Percentiles rank a stretch among this genome's conserved stretches.
Evolutionary conservation across 2,329 filamentous ascomycete species (phyloP).

Genomic region (Trichoderma polysporum): DNA sequence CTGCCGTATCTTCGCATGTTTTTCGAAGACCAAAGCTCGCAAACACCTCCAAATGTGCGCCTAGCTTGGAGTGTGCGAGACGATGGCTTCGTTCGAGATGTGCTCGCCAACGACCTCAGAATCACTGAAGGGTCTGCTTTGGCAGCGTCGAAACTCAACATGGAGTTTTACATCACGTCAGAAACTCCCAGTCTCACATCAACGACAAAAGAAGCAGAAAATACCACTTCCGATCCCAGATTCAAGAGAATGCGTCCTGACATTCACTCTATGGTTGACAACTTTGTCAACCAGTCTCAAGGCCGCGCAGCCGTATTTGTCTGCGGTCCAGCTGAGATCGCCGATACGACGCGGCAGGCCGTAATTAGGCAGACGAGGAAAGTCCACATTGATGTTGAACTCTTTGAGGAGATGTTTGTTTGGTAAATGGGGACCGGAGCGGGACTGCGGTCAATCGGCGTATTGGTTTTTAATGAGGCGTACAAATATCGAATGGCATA

Average conservation of each 20-base stretch:
- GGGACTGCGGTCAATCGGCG: neutral
- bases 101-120: constrained; percentile 30
- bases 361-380: constrained; percentile 25
- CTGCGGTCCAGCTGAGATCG: constrained; percentile 40
- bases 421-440: constrained; percentile 9
- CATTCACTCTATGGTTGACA: constrained; percentile 31
- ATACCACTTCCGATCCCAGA: neutral
- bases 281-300: constrained; percentile 25
- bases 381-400: constrained; percentile 13
- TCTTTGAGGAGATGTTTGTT: constrained; percentile 23
- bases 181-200: neutral
- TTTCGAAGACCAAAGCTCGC: constrained; percentile 22
- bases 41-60: constrained; percentile 25
- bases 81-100: constrained; percentile 30
- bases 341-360: constrained; percentile 35
- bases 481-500: neutral
- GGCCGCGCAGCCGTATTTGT: constrained; percentile 35
- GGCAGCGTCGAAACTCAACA: constrained; percentile 23
- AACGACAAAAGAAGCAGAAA: constrained; percentile 11
- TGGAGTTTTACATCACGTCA: constrained; percentile 34
- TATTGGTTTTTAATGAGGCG: neutral
- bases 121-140: constrained; percentile 25
- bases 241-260: constrained; percentile 29
- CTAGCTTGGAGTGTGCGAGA: constrained; percentile 38
- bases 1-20: constrained; percentile 33